phyloP scores from a whole-genome alignment of 2,329 filamentous ascomycete species.

The Diatrype stigma region DNA sequence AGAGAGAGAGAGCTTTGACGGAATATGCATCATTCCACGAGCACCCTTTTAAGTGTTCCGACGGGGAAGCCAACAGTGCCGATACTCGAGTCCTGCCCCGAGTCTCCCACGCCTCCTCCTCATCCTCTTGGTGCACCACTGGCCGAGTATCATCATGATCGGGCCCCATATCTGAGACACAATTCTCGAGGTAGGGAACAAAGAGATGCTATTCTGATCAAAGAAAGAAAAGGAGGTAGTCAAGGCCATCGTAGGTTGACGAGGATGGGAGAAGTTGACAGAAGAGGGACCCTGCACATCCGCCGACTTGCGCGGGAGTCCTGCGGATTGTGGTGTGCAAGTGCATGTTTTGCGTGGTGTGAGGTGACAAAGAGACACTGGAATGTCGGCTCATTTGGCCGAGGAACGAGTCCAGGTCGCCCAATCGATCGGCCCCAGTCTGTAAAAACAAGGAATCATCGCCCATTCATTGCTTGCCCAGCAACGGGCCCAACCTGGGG shows the following conservation, averaged over 20 bases:
- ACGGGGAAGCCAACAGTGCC: not conserved
- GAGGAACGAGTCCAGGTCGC: slow-evolving; percentile 5
- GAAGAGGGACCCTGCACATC: not conserved
- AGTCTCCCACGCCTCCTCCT: not conserved
- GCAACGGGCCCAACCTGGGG: no score
- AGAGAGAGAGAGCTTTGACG: slow-evolving; percentile 1
- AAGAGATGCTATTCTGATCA: slow-evolving; percentile 1
- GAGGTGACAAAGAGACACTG: slow-evolving; percentile 20
- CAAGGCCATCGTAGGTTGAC: not conserved
- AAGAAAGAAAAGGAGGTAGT: not conserved
- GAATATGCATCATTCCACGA: slow-evolving; percentile 20
- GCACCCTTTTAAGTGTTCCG: slow-evolving; percentile 1
- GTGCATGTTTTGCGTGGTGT: slow-evolving; percentile 7
- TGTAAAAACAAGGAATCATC: no score
- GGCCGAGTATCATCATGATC: slow-evolving; percentile 1
- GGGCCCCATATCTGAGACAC: not conserved
- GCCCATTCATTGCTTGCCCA: no score
- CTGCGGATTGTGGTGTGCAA: not conserved
- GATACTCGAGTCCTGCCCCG: not conserved
- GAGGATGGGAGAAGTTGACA: not conserved
- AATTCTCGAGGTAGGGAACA: not conserved
- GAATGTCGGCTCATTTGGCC: slow-evolving; percentile 23
- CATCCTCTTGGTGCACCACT: not conserved
- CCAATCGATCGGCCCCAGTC: no score
- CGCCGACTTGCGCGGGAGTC: not conserved